Evolutionary conservation across 2,329 filamentous ascomycete species (phyloP), one percentile per base, ranked within the genome.

Genomic region (Rhinocladiella mackenziei): DNA sequence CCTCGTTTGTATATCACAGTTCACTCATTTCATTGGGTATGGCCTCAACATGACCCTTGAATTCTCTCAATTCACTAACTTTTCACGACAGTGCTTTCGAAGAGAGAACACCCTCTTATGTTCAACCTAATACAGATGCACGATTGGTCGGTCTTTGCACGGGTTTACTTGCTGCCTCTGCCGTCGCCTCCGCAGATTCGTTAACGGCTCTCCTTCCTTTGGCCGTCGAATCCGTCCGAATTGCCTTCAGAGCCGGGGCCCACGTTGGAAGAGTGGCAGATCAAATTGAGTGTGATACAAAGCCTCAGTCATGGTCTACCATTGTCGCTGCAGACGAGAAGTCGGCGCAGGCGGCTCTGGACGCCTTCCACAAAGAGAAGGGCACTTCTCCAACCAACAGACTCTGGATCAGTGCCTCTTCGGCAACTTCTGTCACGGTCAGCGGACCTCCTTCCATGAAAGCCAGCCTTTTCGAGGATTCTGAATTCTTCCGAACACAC

Each of bases 401-500:
- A 51, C 74, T 76, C 2, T 81, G 78, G 62, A 67, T 80, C 58
- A 79, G 76, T 56, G 76, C 76, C 11, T 70, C 79, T 48, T 78
- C 76, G 51, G 70, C 71, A 26, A 78, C 76, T 65, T 75, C 76
- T 26, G 62, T 80, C 43, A 80, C 77, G 11, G 71, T 81, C 58
- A 79, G 75, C 51, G 77, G 75, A 33, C 77, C 77, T 14, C 77
- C 77, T 5, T 65, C 67, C 9, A 73, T 72, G 3, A 70, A 76
- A 25, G 68, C 71, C 51, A 66, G 69, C 15, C 68, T 80, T 39
- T 73, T 79, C 54, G 63, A 77, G 41, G 44, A 51, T 6, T 66
- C 62, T 14, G 65, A 70, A 20, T 63, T 71, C 26, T 68, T 77
- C 32, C 69, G 68, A 39, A 67, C 70, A 32, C 69, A 69, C 51